phyloP scores from a whole-genome alignment of 2,329 filamentous ascomycete species.

The Leptographium procerum region DNA sequence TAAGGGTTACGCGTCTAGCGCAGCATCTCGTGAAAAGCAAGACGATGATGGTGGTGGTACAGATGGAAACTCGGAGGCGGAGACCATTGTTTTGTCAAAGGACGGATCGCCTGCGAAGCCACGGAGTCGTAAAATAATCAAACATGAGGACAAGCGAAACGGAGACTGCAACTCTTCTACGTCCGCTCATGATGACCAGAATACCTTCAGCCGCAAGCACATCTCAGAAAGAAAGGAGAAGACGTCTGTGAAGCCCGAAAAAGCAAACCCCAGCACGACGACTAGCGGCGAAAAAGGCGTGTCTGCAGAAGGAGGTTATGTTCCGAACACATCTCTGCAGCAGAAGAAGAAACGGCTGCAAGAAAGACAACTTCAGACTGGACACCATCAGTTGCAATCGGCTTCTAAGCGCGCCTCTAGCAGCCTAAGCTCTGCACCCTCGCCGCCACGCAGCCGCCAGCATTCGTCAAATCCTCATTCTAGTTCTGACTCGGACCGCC shows the following conservation, averaged over 20 bases:
- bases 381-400: neutral
- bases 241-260: constrained; percentile 3
- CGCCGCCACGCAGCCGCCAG: constrained; percentile 32
- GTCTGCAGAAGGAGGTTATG: constrained; percentile 15
- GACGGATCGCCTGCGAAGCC: constrained; percentile 54
- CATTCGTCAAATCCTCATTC: constrained; percentile 28
- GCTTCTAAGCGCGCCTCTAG: constrained; percentile 38
- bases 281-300: neutral
- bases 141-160: constrained; percentile 53
- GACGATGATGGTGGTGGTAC: constrained; percentile 32
- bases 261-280: constrained; percentile 11
- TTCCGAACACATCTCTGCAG: constrained; percentile 20
- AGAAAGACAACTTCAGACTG: constrained; percentile 20
- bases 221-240: constrained; percentile 13
- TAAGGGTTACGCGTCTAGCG: constrained; percentile 7
- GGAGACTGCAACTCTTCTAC: constrained; percentile 26
- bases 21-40: constrained; percentile 19
- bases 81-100: constrained; percentile 59
- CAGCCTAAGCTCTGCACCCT: constrained; percentile 48
- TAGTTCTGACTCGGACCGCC: constrained; percentile 46
- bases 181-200: neutral
- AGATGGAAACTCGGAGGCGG: constrained; percentile 58
- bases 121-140: constrained; percentile 42
- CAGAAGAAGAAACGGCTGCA: constrained; percentile 40
- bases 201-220: constrained; percentile 4